phyloP scores from a whole-genome alignment of 2,329 filamentous ascomycete species.

The Colletotrichum godetiae region DNA sequence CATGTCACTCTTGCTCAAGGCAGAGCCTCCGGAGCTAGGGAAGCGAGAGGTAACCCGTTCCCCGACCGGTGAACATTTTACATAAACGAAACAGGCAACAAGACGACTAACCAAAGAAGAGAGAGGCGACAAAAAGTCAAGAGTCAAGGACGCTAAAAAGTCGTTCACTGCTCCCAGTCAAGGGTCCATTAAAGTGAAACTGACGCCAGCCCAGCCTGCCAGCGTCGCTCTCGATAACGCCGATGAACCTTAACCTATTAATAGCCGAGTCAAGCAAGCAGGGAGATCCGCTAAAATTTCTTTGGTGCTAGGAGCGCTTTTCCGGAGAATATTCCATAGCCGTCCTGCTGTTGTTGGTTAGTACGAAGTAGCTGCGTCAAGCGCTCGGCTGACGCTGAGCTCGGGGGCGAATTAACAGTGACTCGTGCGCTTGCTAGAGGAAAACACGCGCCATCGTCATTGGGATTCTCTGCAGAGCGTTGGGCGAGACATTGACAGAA shows the following conservation, averaged over 20 bases:
- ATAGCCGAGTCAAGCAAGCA: slow-evolving; percentile 2
- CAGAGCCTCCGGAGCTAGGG: background rate
- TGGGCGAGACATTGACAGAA: background rate
- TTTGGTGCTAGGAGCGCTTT: background rate
- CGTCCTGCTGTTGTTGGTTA: no score
- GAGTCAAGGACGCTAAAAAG: background rate
- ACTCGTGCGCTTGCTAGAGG: background rate
- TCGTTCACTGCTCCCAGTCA: background rate
- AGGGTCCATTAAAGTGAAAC: background rate
- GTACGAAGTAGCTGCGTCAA: background rate
- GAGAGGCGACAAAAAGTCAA: slow-evolving; percentile 9
- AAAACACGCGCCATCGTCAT: slow-evolving; percentile 15
- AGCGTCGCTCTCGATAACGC: background rate
- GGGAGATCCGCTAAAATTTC: background rate
- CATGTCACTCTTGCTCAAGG: background rate
- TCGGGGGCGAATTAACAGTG: background rate
- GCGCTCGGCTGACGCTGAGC: slow-evolving; percentile 24
- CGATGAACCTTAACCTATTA: slow-evolving; percentile 23
- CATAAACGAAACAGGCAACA: background rate
- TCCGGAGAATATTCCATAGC: background rate
- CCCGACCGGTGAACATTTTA: background rate
- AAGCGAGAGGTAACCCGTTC: background rate
- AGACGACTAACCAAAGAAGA: background rate
- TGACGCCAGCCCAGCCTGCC: background rate
- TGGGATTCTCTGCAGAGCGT: background rate